Percentiles rank a stretch among this genome's conserved stretches.
phyloP scores from a whole-genome alignment of 345 rosid species.

The Camelina hispida region DNA sequence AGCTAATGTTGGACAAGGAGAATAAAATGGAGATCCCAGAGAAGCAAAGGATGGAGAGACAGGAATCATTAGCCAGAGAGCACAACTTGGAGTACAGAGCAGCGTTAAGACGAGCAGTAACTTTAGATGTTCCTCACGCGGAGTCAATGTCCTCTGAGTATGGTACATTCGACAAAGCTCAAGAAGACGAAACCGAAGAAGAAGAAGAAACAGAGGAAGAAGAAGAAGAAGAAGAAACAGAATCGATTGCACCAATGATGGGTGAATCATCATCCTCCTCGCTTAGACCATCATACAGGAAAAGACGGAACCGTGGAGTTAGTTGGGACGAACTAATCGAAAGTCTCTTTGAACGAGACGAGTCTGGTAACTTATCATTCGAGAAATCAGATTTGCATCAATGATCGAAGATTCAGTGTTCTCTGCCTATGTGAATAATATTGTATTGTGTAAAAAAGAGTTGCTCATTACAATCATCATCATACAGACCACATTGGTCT shows the following conservation, averaged over 20 bases:
- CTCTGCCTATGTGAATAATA: not conserved
- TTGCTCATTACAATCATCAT: constrained; percentile 25
- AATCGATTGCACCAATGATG: constrained; percentile 20
- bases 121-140: constrained; percentile 77
- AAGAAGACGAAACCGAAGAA: constrained; percentile 49
- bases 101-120: constrained; percentile 84
- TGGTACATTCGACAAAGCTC: constrained; percentile 72
- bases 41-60: constrained; percentile 89
- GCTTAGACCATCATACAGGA: constrained; percentile 42
- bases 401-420: constrained; percentile 19
- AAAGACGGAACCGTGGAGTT: constrained; percentile 45
- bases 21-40: constrained; percentile 65
- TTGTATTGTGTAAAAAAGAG: not conserved
- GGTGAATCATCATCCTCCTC: constrained; percentile 45
- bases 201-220: constrained; percentile 5
- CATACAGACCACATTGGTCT: constrained; percentile 44
- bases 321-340: constrained; percentile 83
- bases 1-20: constrained; percentile 86
- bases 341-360: constrained; percentile 70
- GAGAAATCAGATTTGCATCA: constrained; percentile 50
- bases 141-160: constrained; percentile 63
- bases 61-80: constrained; percentile 70
- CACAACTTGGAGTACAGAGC: constrained; percentile 76
- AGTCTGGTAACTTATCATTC: constrained; percentile 59
- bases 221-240: constrained; percentile 30